Conservation (phyloP, 2,329 filamentous ascomycete species). For the Didymosphaeria variabile region DNA sequence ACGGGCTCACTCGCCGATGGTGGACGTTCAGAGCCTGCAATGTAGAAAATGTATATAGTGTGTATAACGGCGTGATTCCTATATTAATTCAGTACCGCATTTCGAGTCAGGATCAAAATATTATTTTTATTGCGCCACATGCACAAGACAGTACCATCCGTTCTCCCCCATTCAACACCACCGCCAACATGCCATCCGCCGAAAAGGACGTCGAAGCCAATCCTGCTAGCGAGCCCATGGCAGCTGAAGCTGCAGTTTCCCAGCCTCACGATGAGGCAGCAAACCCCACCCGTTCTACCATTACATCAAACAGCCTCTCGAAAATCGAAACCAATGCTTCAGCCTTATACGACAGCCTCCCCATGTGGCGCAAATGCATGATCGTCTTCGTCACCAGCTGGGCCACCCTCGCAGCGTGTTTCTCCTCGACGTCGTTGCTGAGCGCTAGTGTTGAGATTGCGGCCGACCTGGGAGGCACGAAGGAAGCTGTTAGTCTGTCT, state of each 20-base stretch:
- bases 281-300: not conserved
- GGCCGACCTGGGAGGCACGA: conserved; percentile 21
- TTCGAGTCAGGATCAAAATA: not conserved
- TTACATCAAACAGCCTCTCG: not conserved
- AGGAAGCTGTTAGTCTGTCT: conserved; percentile 25
- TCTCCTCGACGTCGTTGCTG: conserved; percentile 54
- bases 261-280: not conserved
- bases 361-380: conserved; percentile 45
- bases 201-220: conserved; percentile 1
- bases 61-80: not conserved
- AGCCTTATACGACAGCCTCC: conserved; percentile 13
- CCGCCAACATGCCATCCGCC: not conserved
- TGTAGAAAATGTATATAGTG: not conserved
- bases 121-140: not conserved
- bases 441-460: conserved; percentile 54
- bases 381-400: conserved; percentile 55
- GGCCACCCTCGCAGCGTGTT: conserved; percentile 54
- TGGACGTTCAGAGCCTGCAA: not conserved
- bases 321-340: conserved; percentile 4
- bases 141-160: not conserved
- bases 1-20: not conserved
- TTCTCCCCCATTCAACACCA: not conserved
- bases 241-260: not conserved
- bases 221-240: not conserved
- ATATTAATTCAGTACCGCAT: not conserved